Percentiles rank a stretch among this genome's conserved stretches.
Evolutionary conservation across 306 rosid species (phyloP).

Genomic region (Gastrolobium villosum): DNA sequence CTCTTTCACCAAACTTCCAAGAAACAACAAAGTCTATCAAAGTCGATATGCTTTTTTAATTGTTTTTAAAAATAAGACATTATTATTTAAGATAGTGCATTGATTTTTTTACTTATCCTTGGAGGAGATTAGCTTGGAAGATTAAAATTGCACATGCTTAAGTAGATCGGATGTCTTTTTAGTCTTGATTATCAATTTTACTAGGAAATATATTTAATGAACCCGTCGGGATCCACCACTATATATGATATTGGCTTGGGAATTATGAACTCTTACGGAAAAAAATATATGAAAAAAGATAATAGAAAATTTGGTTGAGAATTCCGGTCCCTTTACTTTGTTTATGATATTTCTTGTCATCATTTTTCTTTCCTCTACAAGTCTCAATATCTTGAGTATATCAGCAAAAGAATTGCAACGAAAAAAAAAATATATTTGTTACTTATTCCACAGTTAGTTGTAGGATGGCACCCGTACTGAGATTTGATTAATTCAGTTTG

Average conservation of each 20-base stretch:
- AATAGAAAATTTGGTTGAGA: not conserved
- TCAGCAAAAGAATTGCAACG: not conserved
- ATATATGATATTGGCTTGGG: too few species aligned
- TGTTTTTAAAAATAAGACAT: constrained; percentile 25
- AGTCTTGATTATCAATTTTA: constrained; percentile 25
- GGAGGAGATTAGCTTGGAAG: constrained; percentile 38
- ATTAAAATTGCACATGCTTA: constrained; percentile 46
- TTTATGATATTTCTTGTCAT: not conserved
- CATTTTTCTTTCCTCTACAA: constrained; percentile 9
- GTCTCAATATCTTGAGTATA: not conserved
- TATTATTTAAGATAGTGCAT: constrained; percentile 5
- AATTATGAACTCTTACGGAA: too few species aligned
- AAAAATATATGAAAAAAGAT: too few species aligned
- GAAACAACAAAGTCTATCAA: constrained; percentile 43
- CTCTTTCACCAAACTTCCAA: constrained; percentile 44
- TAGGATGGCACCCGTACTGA: not conserved
- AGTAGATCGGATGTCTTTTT: constrained; percentile 48
- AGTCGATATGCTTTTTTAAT: constrained; percentile 11
- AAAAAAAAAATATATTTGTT: not conserved
- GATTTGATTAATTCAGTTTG: not conserved
- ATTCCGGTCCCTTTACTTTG: constrained; percentile 27
- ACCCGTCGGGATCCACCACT: constrained; percentile 37
- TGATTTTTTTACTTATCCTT: not conserved
- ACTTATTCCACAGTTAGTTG: constrained; percentile 5
- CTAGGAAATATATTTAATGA: constrained; percentile 28